Evolutionary conservation across 768 basidiomycete species (phyloP).

Genomic region (Chalciporus sphaerocephalus): DNA sequence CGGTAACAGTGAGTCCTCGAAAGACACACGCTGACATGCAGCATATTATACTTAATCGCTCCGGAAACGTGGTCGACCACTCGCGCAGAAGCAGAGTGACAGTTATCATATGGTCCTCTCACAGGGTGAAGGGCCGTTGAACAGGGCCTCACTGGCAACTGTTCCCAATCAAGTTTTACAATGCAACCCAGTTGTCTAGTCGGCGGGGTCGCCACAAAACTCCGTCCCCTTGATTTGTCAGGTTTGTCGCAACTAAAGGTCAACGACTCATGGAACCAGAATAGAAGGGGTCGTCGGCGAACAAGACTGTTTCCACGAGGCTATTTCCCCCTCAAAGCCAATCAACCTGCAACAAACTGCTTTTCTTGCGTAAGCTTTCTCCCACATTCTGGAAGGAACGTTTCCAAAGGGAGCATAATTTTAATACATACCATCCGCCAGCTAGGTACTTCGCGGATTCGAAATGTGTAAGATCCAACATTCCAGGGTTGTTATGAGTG

Average conservation of each 20-base stretch:
- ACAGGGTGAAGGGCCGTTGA: too few relatives aligned
- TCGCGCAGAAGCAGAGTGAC: too few relatives aligned
- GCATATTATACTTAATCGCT: too few relatives aligned
- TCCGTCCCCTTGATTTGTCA: neutral
- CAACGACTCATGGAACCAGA: slow-evolving; percentile 12
- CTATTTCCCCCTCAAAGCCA: slow-evolving; percentile 8
- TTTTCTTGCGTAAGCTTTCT: slow-evolving; percentile 14
- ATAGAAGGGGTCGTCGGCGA: slow-evolving; percentile 15
- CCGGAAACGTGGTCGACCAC: too few relatives aligned
- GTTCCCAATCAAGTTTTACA: neutral
- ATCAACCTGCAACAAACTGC: slow-evolving; percentile 2
- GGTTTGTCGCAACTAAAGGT: neutral
- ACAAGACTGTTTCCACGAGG: slow-evolving; percentile 21
- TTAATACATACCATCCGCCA: slow-evolving; percentile 5
- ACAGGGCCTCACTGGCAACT: too few relatives aligned
- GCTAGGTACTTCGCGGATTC: slow-evolving; percentile 13
- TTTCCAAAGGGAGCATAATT: slow-evolving; percentile 5
- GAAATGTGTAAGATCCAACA: slow-evolving; percentile 8
- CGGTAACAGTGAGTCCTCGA: too few relatives aligned
- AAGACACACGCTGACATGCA: too few relatives aligned
- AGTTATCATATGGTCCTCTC: too few relatives aligned
- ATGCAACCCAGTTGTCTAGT: neutral
- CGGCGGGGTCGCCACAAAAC: neutral
- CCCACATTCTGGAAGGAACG: slow-evolving; percentile 17
- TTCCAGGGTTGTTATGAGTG: slow-evolving; percentile 17